These are phyloP conservation scores for Aphanomyces stellatus DNA, from an alignment of 352 stramenopile genomes.

Conservation along the genomic window DNA sequence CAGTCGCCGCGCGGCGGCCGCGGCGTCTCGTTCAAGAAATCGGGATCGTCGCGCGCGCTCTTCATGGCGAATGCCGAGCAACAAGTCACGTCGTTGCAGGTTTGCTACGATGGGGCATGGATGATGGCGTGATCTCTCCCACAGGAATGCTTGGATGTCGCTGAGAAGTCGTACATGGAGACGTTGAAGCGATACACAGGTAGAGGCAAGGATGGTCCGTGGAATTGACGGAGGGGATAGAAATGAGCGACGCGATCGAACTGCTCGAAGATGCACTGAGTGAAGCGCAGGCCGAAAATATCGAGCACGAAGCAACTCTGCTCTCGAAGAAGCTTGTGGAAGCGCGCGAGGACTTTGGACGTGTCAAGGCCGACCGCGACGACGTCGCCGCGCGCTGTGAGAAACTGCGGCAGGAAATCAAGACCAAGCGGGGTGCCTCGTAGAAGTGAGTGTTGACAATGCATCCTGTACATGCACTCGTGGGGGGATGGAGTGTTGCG, in stretches of 20 bases:
- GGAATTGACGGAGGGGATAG: conserved; percentile 57
- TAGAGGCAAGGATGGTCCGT: conserved; percentile 37
- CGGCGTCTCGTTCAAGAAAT: background rate
- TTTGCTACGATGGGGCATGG: conserved; percentile 37
- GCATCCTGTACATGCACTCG: no score
- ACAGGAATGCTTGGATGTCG: conserved; percentile 55
- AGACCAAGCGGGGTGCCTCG: background rate
- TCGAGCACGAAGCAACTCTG: conserved; percentile 23
- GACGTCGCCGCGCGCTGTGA: conserved; percentile 58
- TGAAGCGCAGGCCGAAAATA: conserved; percentile 8
- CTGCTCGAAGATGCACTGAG: conserved; percentile 27
- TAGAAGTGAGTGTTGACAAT: background rate
- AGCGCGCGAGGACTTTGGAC: conserved; percentile 25
- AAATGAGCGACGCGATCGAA: conserved; percentile 46
- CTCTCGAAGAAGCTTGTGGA: conserved; percentile 28
- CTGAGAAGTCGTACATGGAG: conserved; percentile 64
- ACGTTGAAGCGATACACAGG: conserved; percentile 44
- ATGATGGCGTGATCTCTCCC: no score
- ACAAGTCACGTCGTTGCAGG: conserved; percentile 29
- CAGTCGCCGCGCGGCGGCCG: background rate
- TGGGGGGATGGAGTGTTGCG: no score
- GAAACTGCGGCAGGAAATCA: conserved; percentile 35
- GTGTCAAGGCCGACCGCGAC: conserved; percentile 42
- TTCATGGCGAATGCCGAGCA: conserved; percentile 22
- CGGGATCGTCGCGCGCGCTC: conserved; percentile 27